Base-by-base conservation (phyloP, 2,329 filamentous ascomycete species). In the Alternaria sp. region DNA sequence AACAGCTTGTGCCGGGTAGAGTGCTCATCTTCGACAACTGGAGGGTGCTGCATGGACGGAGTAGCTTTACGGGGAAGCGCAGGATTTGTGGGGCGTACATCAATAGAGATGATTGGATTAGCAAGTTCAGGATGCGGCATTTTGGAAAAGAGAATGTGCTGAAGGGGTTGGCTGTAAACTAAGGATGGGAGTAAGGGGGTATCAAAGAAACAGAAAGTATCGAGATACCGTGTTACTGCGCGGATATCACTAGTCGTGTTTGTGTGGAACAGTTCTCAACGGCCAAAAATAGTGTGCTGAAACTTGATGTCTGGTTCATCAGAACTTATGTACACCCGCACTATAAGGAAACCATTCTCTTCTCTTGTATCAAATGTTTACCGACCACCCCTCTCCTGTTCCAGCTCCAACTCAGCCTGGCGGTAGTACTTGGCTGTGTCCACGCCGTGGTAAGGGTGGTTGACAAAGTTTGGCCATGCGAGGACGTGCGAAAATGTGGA, bases 341-440 rank as follows among this genome's bases (percentile, higher is more conserved):
- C 21, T 46, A 23, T 52, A 69, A 66, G 61, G 65, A 71, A 72
- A 61, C 57, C 44, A 11, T 23, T 15, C 21, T 45, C 36, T 53
- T 63, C 19, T 59, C 47, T 50, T 59, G 23, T 63, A 65, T 54
- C 62, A 58, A 17, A 55, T 54, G 54, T 50, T 66, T 70, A 61
- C 46, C 59, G 59, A 13, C 46, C 55, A 58, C 47, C 30, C 32
- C 56, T 73, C 85, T 97, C 93, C 43, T 89, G 90, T 83, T 97
- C 96, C 75, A 99, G 83, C 82, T 99, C 96, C 80, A 90, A 86
- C 86, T 99, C 96, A 8, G 96, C 96, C 81, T 97, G 93, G 79
- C 91, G 90, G 83, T 97, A 99, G 85, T 99, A 99, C 85, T 99
- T 99, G 69, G 95, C 93, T 30, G 96, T 99, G 80, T 99, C 96